Conservation (phyloP, 768 basidiomycete genomes). For the Pleurotus tuoliensis region DNA sequence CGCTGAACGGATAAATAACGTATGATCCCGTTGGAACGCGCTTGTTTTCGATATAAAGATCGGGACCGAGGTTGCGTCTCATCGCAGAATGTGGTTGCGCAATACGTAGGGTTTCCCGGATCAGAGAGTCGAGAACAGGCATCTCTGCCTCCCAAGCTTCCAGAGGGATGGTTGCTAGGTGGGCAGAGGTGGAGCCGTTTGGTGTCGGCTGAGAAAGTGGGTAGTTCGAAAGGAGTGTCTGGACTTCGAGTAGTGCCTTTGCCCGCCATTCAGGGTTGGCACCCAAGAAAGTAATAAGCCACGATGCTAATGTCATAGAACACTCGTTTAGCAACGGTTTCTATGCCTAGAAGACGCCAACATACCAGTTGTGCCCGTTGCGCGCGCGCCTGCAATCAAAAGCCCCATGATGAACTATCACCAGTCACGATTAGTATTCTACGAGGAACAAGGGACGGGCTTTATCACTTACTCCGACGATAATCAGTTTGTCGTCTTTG, state of each 20-base stretch:
- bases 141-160: slow-evolving; percentile 67
- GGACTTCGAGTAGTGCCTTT: slow-evolving; percentile 59
- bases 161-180: slow-evolving; percentile 58
- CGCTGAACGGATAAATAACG: slow-evolving; percentile 76
- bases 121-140: slow-evolving; percentile 67
- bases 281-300: slow-evolving; percentile 72
- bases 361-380: slow-evolving; percentile 68
- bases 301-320: slow-evolving; percentile 45
- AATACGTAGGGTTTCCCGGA: slow-evolving; percentile 73
- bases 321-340: neutral
- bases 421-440: slow-evolving; percentile 6
- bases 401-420: slow-evolving; percentile 78
- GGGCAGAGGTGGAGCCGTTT: slow-evolving; percentile 32
- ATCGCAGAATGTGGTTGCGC: slow-evolving; percentile 80
- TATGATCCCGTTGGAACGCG: slow-evolving; percentile 70
- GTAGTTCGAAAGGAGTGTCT: slow-evolving; percentile 46
- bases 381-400: slow-evolving; percentile 75
- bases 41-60: slow-evolving; percentile 65
- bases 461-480: slow-evolving; percentile 57
- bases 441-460: slow-evolving; percentile 13
- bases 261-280: slow-evolving; percentile 62
- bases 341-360: slow-evolving; percentile 2
- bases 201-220: slow-evolving; percentile 20
- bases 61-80: slow-evolving; percentile 75
- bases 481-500: slow-evolving; percentile 61